Evolutionary conservation across 257 asterid genomes (phyloP).

Genomic region (Lycium ferocissimum): DNA sequence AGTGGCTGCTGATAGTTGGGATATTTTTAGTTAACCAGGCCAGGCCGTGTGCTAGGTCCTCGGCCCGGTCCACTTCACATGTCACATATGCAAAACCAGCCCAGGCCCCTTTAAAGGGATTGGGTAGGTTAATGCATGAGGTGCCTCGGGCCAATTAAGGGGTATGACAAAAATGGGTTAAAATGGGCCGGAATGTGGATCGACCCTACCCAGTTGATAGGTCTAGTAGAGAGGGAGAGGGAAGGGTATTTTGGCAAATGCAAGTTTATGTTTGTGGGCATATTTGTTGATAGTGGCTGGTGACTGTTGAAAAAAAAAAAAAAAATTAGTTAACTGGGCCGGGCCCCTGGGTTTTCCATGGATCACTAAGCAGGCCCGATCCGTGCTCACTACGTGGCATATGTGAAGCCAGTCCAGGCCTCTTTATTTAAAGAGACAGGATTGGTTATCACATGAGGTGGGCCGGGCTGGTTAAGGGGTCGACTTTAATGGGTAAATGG

Average conservation of each 20-base stretch:
- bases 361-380: not conserved
- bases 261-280: slow-evolving; percentile 7
- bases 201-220: not conserved
- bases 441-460: not conserved
- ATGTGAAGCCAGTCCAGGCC: not conserved
- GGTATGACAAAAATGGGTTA: not conserved
- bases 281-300: not conserved
- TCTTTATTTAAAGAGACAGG: not conserved
- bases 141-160: not conserved
- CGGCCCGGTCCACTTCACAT: not conserved
- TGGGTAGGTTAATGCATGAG: too few species aligned
- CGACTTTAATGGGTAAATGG: too few species aligned
- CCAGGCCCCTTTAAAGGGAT: not conserved
- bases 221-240: not conserved
- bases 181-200: not conserved
- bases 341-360: not conserved
- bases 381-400: not conserved
- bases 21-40: not conserved
- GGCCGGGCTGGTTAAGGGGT: not conserved
- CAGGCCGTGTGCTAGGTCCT: not conserved
- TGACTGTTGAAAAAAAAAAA: too few species aligned
- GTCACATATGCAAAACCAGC: not conserved
- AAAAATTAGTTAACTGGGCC: not conserved
- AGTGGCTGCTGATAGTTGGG: not conserved
- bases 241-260: not conserved